Base-by-base conservation (phyloP, 352 stramenopile species). In the Globisporangium paddicum region DNA sequence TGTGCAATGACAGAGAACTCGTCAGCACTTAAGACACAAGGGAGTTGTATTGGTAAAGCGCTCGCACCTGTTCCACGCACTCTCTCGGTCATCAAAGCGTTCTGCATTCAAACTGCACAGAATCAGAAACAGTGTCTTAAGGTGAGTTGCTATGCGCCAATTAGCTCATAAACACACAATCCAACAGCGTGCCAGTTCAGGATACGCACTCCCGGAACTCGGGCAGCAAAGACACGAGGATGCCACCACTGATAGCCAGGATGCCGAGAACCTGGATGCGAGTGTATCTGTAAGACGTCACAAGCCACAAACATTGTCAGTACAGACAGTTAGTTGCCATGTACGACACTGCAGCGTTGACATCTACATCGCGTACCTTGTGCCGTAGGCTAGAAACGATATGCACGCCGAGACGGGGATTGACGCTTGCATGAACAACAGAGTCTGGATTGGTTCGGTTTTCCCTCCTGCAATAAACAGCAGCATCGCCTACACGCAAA, bases 361-460 rank as follows among this genome's bases (percentile, higher is more conserved):
- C n/a, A 30, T 9, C 4, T 1, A 51, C 8, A 44, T 14, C 26
- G 59, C 48, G 6, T 52, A 90, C 79, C 73, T 73, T 47, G 79
- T 77, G 11, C 76, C 72, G 19, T 87, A 90, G 41, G 86, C 49
- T 8, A 77, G 30, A 13, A 66, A 66, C 13, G 77, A 93, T 28
- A 90, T 68, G 40, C 74, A 85, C 8, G 69, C 69, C n/a, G 80
- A 89, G 14, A 91, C 34, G 0, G 86, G 86, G 11, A 95, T 79
- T 9, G 82, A 90, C 25, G 84, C 86, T 60, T 95, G 86, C 79
- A 95, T 80, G 58, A 95, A 85, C 26, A 94, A 63, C 13, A 95
- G 68, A 26, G 86, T 95, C 49, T 92, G 80, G 32, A 84, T 86
- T n/a, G 86, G 83, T 46, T 90, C 82, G 30, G 82, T 95, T 52